Conservation (phyloP, 768 basidiomycete species). For the Astraeus odoratus region DNA sequence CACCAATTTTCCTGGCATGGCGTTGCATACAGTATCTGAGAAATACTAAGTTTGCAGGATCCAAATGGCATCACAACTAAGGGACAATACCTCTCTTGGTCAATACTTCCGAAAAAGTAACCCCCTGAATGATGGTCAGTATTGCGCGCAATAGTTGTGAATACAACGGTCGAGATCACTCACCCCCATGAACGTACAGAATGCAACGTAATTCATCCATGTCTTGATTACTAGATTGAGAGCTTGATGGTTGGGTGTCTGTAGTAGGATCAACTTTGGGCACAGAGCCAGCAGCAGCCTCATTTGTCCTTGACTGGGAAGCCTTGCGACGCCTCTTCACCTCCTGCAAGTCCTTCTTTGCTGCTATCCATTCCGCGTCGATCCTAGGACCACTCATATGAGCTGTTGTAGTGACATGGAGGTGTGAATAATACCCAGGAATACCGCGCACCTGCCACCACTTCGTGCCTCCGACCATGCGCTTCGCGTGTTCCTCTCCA, state of each 20-base stretch:
- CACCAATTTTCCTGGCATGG: conserved; percentile 87
- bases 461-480: conserved; percentile 80
- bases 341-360: conserved; percentile 77
- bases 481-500: conserved; percentile 66
- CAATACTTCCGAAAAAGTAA: conserved; percentile 80
- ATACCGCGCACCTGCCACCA: conserved; percentile 97
- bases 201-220: conserved; percentile 86
- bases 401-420: conserved; percentile 6
- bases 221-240: conserved; percentile 39
- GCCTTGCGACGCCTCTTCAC: conserved; percentile 52
- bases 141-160: no score
- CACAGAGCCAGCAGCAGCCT: neutral
- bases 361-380: conserved; percentile 82
- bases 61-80: neutral
- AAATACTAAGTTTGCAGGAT: conserved; percentile 1
- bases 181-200: conserved; percentile 74
- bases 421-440: conserved; percentile 52
- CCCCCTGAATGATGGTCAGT: conserved; percentile 41
- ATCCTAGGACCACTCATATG: conserved; percentile 40
- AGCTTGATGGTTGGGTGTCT: conserved; percentile 12
- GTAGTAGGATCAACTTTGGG: conserved; percentile 12
- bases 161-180: conserved; percentile 9
- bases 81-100: conserved; percentile 55
- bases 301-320: conserved; percentile 29
- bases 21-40: conserved; percentile 69